Percentiles rank a stretch among this genome's conserved stretches.
phyloP scores from a whole-genome alignment of 1,284 basidiomycete genomes.

The Apiotrichum brassicae region DNA sequence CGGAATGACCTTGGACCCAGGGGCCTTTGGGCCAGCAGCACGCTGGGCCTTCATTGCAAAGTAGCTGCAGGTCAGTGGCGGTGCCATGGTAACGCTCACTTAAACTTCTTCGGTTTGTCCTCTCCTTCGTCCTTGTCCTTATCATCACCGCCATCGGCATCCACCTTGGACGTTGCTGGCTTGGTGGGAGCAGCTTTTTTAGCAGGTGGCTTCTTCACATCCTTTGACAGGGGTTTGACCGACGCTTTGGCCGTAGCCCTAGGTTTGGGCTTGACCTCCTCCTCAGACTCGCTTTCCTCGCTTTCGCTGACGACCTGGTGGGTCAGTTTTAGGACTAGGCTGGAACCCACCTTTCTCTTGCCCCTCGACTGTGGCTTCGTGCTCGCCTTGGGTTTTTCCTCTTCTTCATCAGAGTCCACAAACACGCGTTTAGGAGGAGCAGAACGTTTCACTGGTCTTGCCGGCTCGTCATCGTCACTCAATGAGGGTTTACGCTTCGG shows the following conservation, averaged over 20 bases:
- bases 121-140: slow-evolving; percentile 4
- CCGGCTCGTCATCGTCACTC: slow-evolving; percentile 4
- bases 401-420: slow-evolving; percentile 20
- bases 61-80: slow-evolving; percentile 19
- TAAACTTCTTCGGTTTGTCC: slow-evolving; percentile 37
- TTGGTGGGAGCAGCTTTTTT: not conserved
- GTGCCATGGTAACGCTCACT: slow-evolving; percentile 28
- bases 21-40: slow-evolving; percentile 63
- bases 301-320: slow-evolving; percentile 21
- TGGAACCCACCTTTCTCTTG: slow-evolving; percentile 26
- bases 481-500: slow-evolving; percentile 10
- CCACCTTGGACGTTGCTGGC: slow-evolving; percentile 9
- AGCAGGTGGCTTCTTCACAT: slow-evolving; percentile 15
- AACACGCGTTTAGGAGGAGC: not conserved
- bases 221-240: not conserved
- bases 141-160: slow-evolving; percentile 15
- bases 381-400: slow-evolving; percentile 26
- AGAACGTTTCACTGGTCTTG: slow-evolving; percentile 6
- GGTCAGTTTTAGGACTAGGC: not conserved
- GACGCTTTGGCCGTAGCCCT: slow-evolving; percentile 18
- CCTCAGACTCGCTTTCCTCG: slow-evolving; percentile 24
- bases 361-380: slow-evolving; percentile 39
- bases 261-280: slow-evolving; percentile 25
- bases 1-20: slow-evolving; percentile 66
- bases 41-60: slow-evolving; percentile 60